Base-by-base conservation (phyloP, 2,329 filamentous ascomycete genomes). In the Microcyclospora tardicrescens region DNA sequence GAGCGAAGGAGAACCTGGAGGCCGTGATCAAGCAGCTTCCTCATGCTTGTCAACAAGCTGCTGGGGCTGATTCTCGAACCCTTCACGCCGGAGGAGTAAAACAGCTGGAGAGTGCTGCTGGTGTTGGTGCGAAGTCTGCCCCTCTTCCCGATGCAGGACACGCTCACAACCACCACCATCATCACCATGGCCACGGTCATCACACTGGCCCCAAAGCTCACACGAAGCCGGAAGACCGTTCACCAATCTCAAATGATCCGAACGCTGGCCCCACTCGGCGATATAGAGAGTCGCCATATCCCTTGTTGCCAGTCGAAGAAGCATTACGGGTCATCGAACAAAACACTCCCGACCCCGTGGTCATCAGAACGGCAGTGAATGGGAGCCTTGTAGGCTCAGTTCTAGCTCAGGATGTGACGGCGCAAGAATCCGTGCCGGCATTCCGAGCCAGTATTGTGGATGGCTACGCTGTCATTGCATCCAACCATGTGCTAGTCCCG, bases 361-460 rank as follows among this genome's bases (percentile, higher is more conserved):
- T 76, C 1, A 57, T 76, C 24, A 73, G 67, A 35, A 63, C 67
- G 2, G 70, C 74, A 6, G 80, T 93, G 3, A 66, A 81, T 43
- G 68, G 71, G 28, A 62, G 63, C 2, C 65, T 96, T 1, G 73
- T 89, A 1, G 85, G 85, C 6, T 75, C 73, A 8, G 79, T 96
- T 1, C 66, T 98, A 2, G 86, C 89, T 0, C 77, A 86, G 55
- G 81, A 93, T 48, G 79, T 98, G 16, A 73, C 68, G 30, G 85
- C 91, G 0, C 64, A 64, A 3, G 89, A 95, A 57, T 76, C 81
- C 6, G 91, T 98, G 0, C 91, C 91, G 0, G 91, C 89, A 0
- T 98, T 93, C 62, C 72, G 86, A 42, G 91, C 91, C 13, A 96
- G 89, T 56, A 96, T 95, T 31, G 91, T 98, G 1, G 91, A 98